Evolutionary conservation across 2,329 filamentous ascomycete genomes (phyloP), one percentile per base, ranked within the genome.

Genomic region (Cytospora paraplurivora): DNA sequence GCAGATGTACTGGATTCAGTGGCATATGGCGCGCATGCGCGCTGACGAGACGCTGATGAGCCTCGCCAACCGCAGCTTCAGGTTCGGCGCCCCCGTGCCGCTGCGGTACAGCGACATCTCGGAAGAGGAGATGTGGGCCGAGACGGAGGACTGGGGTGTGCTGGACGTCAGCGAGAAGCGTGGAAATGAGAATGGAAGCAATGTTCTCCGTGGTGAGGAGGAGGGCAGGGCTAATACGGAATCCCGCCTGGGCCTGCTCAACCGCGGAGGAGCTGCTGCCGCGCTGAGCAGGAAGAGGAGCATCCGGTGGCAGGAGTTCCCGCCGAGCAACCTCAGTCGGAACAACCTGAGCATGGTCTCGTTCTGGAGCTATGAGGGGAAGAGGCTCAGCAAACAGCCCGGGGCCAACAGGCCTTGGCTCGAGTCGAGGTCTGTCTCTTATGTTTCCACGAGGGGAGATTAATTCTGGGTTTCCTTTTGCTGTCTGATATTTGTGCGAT

Each of bases 1-100:
- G 70, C 85, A 88, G 69, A 84, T 82, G 81, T 80, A 84, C 63
- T 85, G 82, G 82, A 78, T 78, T 37, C 73, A 75, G 67, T 76
- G 74, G 74, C 72, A 74, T 66, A 59, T 72, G 63, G 69, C 73
- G 13, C 67, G 68, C 59, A 75, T 75, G 72, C 68, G 60, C 33
- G 64, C 64, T 35, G 62, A 66, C 50, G 64, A 64, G 51, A 50
- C 19, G 32, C 62, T 69, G 32, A 60, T 58, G 54, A 62, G 59
- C 13, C 54, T 66, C 3, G 62, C 68, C 12, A 62, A 59, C 33
- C 59, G 66, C 27, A 67, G 65, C 19, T 71, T 67, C 66, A 59
- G 66, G 32, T 71, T 70, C 51, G 67, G 69, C 11, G 64, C 67
- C 0, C 55, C 56, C 19, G 62, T 64, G 6, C 66, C 69, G 3